Base-by-base conservation (phyloP, 305 asterid species). In the Solanum hybrid region DNA sequence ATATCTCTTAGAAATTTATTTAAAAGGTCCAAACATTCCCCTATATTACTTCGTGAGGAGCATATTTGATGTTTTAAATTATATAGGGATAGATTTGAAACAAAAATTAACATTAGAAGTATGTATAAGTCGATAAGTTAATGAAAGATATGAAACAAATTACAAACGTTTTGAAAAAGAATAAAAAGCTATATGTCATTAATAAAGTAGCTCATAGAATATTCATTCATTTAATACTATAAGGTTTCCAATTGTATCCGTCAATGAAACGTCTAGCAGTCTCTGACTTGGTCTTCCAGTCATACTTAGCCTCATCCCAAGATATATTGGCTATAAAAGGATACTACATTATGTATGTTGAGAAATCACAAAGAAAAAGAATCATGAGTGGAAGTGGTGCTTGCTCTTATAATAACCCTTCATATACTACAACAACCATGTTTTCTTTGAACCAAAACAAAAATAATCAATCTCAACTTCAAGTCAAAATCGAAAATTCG, bases 181-280 rank as follows among this genome's bases (percentile, higher is more conserved):
- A 32, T 32, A 32, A 32, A 32, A 32, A 32, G 34, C 34, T 32
- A 32, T 32, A 4, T 32, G 24, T 42, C 37, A 42, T 26, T 42
- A 27, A 81, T 81, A 29, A 42, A 26, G 72, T 42, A 81, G 17
- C 3, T 45, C 71, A 80, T 38, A 15, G 17, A 15, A 15, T 0
- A 82, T 27, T 82, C 38, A 82, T 42, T 82, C 29, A 84, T 84
- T 82, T 42, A 82, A 82, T 82, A 7, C 36, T 13, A 79, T 12
- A 14, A 42, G 34, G 27, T 29, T 31, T 45, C 17, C 73, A 45
- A 29, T 32, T 45, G 5, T 29, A 45, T 82, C 7, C 11, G 15
- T 40, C 6, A 38, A 0, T 31, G 0, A 75, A 6, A 31, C 4
- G 4, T 0, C 14, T 76, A 76, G 0, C 0, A 7, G n/a, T 31